A percentile compares a stretch with the other conserved stretches of the same genome.
Evolutionary conservation across 2,329 filamentous ascomycete genomes (phyloP).

Genomic region (Myriosclerotinia scirpicola): DNA sequence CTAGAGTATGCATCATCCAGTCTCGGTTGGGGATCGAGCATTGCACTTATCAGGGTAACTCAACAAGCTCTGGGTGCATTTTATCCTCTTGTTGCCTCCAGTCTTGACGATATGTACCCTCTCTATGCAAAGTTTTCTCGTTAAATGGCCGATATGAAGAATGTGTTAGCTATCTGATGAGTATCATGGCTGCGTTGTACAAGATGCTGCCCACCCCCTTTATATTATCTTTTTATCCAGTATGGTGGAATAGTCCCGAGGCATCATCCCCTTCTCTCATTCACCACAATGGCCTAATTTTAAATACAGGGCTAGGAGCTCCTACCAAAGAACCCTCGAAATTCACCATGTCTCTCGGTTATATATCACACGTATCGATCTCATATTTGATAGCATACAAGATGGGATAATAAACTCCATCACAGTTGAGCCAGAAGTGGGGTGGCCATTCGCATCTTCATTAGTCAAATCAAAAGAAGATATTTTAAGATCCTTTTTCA

Average conservation of each 20-base stretch:
- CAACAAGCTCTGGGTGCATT: neutral
- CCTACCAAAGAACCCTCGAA: neutral
- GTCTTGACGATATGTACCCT: too few relatives aligned
- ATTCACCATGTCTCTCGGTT: neutral
- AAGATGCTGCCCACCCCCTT: too few relatives aligned
- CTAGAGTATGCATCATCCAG: too few relatives aligned
- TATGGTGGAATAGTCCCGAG: neutral
- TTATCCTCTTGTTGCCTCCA: neutral
- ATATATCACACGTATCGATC: neutral
- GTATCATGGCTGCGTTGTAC: neutral
- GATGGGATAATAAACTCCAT: neutral
- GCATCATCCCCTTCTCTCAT: neutral
- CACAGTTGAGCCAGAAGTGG: neutral
- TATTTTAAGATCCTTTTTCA: neutral
- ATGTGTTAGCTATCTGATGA: too few relatives aligned
- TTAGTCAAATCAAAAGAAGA: neutral
- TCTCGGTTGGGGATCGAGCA: neutral
- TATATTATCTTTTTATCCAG: neutral
- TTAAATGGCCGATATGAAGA: too few relatives aligned
- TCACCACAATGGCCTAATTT: too few relatives aligned
- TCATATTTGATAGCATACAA: neutral
- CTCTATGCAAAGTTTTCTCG: neutral
- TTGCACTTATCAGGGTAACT: neutral
- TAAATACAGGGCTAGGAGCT: neutral
- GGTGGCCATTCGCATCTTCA: neutral